Base-by-base conservation (phyloP, 371 early-diverging fungal genomes). In the Catenaria anguillulae region DNA sequence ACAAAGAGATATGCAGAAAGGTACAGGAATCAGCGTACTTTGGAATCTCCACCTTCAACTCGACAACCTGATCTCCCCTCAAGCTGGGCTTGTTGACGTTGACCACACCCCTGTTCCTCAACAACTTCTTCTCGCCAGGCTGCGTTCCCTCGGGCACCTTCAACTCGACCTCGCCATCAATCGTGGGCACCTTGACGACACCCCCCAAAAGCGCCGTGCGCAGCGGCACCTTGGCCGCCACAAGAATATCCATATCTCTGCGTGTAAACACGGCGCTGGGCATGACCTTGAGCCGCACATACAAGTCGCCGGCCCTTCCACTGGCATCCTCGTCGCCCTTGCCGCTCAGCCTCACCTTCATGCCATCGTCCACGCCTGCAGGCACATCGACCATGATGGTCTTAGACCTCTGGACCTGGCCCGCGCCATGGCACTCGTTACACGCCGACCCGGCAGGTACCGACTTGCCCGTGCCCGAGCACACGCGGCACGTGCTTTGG, bases 121-220 rank as follows among this genome's bases (percentile, higher is more conserved):
- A 70, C 23, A 84, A 73, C 45, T 84, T 82, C 56, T 79, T 77
- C 29, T 93, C 93, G 33, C 84, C 86, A 1, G 92, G 91, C 67
- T 95, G 96, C 12, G 87, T 83, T 33, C 93, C 93, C 13, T 85
- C 67, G 8, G 84, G 86, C 26, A 95, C 69, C 62, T 80, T 85
- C 45, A 95, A 71, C 60, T 95, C 96, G 1, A 93, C 90, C 64
- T 92, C 88, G 48, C 96, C 94, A 67, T 90, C 90, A 15, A 93
- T 76, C 12, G 94, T 93, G 4, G 92, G 93, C 43, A 95, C 81
- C 6, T 82, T 78, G 26, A 93, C 70, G 6, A 73, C 75, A 56
- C 96, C 96, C 45, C 96, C 96, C 37, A 95, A 72, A 1, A 91
- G 71, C 4, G 93, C 93, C 2, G 79, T 86, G 29, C 83, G 77